Conservation (phyloP, 257 asterid species). For the Solanum chiquidenum region DNA sequence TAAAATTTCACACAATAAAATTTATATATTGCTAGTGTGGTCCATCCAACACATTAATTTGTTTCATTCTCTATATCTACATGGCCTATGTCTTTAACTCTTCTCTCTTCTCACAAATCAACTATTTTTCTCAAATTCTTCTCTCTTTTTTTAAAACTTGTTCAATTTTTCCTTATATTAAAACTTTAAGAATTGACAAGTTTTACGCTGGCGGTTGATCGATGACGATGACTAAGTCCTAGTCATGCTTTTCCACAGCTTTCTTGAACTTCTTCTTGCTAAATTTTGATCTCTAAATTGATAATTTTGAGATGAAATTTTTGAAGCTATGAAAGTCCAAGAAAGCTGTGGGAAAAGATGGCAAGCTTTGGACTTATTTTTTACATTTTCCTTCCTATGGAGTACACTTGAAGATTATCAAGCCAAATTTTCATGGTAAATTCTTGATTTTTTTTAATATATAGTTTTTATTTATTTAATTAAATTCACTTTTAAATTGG, state of each 20-base stretch:
- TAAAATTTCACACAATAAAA: background rate
- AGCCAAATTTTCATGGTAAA: background rate
- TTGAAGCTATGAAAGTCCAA: slow-evolving; percentile 24
- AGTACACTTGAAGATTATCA: background rate
- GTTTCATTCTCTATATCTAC: background rate
- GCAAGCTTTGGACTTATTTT: slow-evolving; percentile 21
- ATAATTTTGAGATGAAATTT: background rate
- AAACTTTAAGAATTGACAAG: background rate
- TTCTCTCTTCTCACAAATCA: background rate
- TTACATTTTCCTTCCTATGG: background rate
- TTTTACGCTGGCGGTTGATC: background rate
- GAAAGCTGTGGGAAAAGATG: slow-evolving; percentile 62
- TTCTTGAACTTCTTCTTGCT: slow-evolving; percentile 68
- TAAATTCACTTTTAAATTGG: background rate
- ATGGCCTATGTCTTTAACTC: background rate
- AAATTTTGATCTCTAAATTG: background rate
- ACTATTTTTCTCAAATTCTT: background rate
- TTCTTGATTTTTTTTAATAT: background rate
- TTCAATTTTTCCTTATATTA: background rate
- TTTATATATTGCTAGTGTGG: slow-evolving; percentile 29
- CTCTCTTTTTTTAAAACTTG: background rate
- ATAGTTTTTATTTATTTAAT: background rate
- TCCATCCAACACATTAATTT: slow-evolving; percentile 20
- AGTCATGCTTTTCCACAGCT: slow-evolving; percentile 90
- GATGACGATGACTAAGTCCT: slow-evolving; percentile 22